Conservation (phyloP, 768 basidiomycete species). For the Trametes coccinea region DNA sequence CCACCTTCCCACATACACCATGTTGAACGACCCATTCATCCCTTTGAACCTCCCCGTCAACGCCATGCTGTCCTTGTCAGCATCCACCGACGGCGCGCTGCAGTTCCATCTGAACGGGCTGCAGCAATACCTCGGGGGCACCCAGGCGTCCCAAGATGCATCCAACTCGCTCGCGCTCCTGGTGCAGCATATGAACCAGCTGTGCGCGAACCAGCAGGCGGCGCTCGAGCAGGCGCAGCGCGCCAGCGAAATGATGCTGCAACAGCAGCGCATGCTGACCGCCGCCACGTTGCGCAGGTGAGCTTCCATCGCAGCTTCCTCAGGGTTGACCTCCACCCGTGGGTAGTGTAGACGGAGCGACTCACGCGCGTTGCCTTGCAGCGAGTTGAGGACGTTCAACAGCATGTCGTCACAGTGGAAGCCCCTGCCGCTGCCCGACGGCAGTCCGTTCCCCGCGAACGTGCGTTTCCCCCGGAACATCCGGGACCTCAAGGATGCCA, state of each 20-base stretch:
- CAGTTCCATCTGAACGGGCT: not conserved
- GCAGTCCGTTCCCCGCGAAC: slow-evolving; percentile 1
- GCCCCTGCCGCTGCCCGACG: slow-evolving; percentile 4
- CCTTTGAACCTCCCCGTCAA: too few species aligned
- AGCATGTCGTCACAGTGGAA: not conserved
- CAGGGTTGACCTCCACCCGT: too few species aligned
- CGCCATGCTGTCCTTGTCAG: too few species aligned
- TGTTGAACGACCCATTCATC: too few species aligned
- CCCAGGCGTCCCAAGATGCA: not conserved
- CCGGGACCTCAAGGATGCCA: not conserved
- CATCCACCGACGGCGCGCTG: not conserved
- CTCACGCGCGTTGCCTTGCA: too few species aligned
- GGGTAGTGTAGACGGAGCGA: too few species aligned
- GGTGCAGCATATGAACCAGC: not conserved
- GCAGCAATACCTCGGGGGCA: too few species aligned
- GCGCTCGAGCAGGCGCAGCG: slow-evolving; percentile 1
- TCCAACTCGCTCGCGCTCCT: not conserved
- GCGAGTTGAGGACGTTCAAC: not conserved
- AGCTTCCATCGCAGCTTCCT: not conserved
- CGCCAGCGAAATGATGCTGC: not conserved
- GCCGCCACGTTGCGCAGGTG: not conserved
- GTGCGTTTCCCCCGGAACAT: not conserved
- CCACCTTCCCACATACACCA: too few species aligned
- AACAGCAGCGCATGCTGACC: not conserved
- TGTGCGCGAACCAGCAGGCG: not conserved